Evolutionary conservation across 2,329 filamentous ascomycete genomes (phyloP).

Genomic region (Davidsoniella eucalypti): DNA sequence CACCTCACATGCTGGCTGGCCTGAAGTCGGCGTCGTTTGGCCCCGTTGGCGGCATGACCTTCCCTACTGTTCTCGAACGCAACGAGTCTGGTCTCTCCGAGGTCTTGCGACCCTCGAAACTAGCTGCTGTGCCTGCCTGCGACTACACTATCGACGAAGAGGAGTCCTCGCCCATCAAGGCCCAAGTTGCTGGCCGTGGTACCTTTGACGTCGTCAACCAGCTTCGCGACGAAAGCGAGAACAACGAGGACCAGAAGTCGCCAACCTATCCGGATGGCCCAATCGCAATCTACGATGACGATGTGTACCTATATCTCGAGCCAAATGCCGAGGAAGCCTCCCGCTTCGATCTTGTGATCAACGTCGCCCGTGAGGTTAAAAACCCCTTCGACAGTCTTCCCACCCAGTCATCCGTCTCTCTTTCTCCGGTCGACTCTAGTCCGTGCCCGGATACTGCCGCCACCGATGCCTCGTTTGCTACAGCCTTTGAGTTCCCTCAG

Average conservation of each 20-base stretch:
- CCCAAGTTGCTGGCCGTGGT: constrained; percentile 44
- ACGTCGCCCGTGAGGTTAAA: constrained; percentile 65
- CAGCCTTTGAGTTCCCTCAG: constrained; percentile 19
- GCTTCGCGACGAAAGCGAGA: constrained; percentile 46
- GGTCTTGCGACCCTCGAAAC: constrained; percentile 36
- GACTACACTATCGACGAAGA: constrained; percentile 26
- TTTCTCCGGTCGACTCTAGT: constrained; percentile 24
- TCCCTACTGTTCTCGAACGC: constrained; percentile 42
- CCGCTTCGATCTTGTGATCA: constrained; percentile 68
- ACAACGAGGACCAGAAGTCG: constrained; percentile 64
- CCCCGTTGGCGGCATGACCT: constrained; percentile 45
- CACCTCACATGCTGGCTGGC: constrained; percentile 47
- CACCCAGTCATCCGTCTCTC: neutral
- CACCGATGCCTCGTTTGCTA: constrained; percentile 31
- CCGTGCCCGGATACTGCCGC: constrained; percentile 36
- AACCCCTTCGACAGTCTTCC: constrained; percentile 44
- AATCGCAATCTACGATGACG: constrained; percentile 63
- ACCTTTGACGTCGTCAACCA: constrained; percentile 30
- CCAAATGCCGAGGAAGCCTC: constrained; percentile 62
- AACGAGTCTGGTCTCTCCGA: constrained; percentile 45
- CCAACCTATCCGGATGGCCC: constrained; percentile 71
- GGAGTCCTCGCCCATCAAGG: constrained; percentile 40
- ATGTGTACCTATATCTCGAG: constrained; percentile 65
- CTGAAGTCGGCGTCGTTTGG: constrained; percentile 43
- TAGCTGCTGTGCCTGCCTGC: constrained; percentile 17